Evolutionary conservation across 371 early-diverging fungal genomes (phyloP).

Genomic region (Mortierella sp.): DNA sequence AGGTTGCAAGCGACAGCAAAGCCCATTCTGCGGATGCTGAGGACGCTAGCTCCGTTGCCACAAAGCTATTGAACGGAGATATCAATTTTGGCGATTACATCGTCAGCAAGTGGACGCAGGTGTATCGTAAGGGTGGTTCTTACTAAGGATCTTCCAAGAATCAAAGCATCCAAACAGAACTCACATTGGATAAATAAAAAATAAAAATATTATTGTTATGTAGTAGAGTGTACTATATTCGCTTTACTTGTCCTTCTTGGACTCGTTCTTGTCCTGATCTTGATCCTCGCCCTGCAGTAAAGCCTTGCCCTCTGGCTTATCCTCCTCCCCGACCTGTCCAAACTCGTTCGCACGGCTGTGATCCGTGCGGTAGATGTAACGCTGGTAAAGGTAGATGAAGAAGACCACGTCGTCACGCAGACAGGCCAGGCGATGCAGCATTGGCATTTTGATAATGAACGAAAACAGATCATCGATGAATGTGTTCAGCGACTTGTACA

Average conservation of each 20-base stretch:
- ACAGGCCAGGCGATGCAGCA: constrained; percentile 92
- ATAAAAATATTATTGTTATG: too few species aligned
- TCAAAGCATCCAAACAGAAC: too few species aligned
- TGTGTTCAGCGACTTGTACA: constrained; percentile 95
- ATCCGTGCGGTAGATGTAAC: constrained; percentile 90
- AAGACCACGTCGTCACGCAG: constrained; percentile 92
- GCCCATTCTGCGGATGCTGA: neutral
- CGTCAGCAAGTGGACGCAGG: constrained; percentile 53
- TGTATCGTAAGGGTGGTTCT: constrained; percentile 49
- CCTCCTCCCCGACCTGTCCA: constrained; percentile 82
- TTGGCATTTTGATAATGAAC: constrained; percentile 96
- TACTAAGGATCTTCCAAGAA: too few species aligned
- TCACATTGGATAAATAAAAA: constrained; percentile 1
- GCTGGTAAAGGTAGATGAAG: constrained; percentile 89
- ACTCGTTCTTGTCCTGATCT: constrained; percentile 27
- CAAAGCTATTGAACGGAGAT: constrained; percentile 39
- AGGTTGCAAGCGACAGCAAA: neutral
- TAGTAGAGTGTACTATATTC: neutral
- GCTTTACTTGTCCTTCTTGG: constrained; percentile 58
- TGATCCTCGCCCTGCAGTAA: constrained; percentile 31
- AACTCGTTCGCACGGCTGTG: constrained; percentile 91
- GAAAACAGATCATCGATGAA: constrained; percentile 96
- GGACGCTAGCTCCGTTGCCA: constrained; percentile 29
- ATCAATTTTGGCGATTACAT: constrained; percentile 55
- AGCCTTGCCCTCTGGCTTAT: constrained; percentile 24